Evolutionary conservation across 2,329 filamentous ascomycete species (phyloP).

Genomic region (Shiraia bambusicola): DNA sequence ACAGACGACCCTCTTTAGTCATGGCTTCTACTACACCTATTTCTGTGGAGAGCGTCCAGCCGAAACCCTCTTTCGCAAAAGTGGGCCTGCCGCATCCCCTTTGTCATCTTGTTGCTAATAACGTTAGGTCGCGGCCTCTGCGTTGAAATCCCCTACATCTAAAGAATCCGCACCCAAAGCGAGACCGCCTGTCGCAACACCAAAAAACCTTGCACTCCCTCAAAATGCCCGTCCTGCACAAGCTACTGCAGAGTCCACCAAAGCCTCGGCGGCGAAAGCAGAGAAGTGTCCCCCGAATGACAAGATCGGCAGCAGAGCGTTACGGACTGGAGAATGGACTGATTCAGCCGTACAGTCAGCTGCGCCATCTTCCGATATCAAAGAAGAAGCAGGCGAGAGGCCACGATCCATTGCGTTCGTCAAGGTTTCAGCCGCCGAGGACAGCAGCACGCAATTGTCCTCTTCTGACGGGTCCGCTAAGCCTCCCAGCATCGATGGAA

Average conservation of each 20-base stretch:
- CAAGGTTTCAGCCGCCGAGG: slow-evolving; percentile 43
- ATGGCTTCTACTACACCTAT: slow-evolving; percentile 40
- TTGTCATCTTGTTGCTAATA: slow-evolving; percentile 12
- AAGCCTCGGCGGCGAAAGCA: slow-evolving; percentile 14
- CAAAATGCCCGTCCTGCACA: slow-evolving; percentile 21
- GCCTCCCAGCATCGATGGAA: slow-evolving; percentile 79
- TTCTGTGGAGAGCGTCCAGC: slow-evolving; percentile 33
- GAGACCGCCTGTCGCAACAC: slow-evolving; percentile 30
- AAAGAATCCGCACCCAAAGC: slow-evolving; percentile 29
- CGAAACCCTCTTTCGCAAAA: slow-evolving; percentile 74
- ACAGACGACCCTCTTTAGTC: slow-evolving; percentile 5
- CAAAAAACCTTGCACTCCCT: slow-evolving; percentile 23
- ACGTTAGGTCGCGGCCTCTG: slow-evolving; percentile 46
- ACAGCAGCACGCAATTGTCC: slow-evolving; percentile 50
- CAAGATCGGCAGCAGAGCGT: slow-evolving; percentile 25
- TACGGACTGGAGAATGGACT: slow-evolving; percentile 27
- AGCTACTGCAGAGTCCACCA: slow-evolving; percentile 19
- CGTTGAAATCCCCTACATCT: slow-evolving; percentile 32
- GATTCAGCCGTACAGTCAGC: slow-evolving; percentile 23
- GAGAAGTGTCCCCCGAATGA: slow-evolving; percentile 18
- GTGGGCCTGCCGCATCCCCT: slow-evolving; percentile 47
- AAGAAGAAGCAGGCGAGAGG: slow-evolving; percentile 30
- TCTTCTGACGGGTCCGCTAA: slow-evolving; percentile 69
- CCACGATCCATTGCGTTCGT: slow-evolving; percentile 32
- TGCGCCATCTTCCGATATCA: slow-evolving; percentile 50